Evolutionary conservation across 2,329 filamentous ascomycete genomes (phyloP), one percentile per base, ranked within the genome.

Genomic region (Trichophyton mentagrophytes): DNA sequence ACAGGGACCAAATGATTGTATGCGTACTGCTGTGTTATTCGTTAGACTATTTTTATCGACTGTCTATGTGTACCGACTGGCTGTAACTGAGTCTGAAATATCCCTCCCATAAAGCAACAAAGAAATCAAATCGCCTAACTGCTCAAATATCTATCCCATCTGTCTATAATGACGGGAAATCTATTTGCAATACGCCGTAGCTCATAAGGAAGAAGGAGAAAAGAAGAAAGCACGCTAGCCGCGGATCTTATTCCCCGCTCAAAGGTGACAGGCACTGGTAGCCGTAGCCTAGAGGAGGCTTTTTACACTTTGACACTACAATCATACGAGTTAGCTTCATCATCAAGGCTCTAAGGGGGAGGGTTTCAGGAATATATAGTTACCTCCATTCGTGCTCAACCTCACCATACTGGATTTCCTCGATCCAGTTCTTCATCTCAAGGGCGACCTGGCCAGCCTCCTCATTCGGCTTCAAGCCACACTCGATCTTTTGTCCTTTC

Each of bases 351-450:
- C 5, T 7, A n/a, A 17, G 36, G 38, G 8, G 13, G 11, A 22
- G 55, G 20, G n/a, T 42, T 57, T 44, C 20, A 3, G 40, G 55
- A 2, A 25, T 40, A 42, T 42, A 44, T 57, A 70, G 77, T 73
- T 85, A 86, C 80, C 91, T 96, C 93, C 93, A 99, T 66, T 86
- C 82, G 73, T 96, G 90, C 72, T 89, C 83, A 75, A 92, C 88
- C 65, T 96, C 91, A 65, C 93, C 93, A 72, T 97, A 96, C 78
- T 97, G 92, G 67, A 95, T 91, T 30, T 79, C 86, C 78, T 95
- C 91, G 64, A 99, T 96, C 93, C 93, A 99, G 69, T 87, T 83
- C 84, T 96, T 95, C 86, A 99, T 91, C 74, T 83, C 83, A 68
- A 84, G 77, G 8, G 93, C 87, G 69, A 97, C 80, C 70, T 91